Evolutionary conservation across 176 grass and related monocot species (phyloP).

Genomic region (Aegilops bicornis): DNA sequence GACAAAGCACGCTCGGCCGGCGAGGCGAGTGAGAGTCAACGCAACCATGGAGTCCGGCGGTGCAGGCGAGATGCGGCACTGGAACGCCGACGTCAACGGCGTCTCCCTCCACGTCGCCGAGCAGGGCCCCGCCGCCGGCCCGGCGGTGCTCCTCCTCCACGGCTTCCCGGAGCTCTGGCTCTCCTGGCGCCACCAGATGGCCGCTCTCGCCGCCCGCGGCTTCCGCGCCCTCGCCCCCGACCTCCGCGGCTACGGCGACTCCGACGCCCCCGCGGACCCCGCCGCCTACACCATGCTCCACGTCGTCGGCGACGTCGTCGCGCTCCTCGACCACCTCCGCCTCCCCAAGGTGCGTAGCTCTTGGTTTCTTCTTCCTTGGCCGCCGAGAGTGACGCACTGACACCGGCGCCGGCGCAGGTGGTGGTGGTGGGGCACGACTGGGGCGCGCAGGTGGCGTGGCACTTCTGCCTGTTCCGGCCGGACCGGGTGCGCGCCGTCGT

Average conservation of each 20-base stretch:
- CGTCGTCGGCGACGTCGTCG: slow-evolving; percentile 46
- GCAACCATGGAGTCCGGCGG: background rate
- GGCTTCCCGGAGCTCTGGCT: slow-evolving; percentile 71
- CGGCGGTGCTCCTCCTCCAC: slow-evolving; percentile 48
- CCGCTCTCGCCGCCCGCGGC: slow-evolving; percentile 34
- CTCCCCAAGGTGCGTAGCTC: slow-evolving; percentile 27
- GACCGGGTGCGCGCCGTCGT: slow-evolving; percentile 52
- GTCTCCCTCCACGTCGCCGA: slow-evolving; percentile 48
- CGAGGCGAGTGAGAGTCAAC: background rate
- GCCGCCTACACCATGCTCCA: slow-evolving; percentile 42
- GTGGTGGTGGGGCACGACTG: slow-evolving; percentile 63
- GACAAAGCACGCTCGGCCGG: no score
- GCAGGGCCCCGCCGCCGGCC: slow-evolving; percentile 20
- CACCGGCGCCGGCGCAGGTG: slow-evolving; percentile 28
- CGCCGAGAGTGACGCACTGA: background rate
- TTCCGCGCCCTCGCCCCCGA: slow-evolving; percentile 62
- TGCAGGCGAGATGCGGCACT: slow-evolving; percentile 47
- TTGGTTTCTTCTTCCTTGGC: background rate
- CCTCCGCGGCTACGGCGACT: slow-evolving; percentile 56
- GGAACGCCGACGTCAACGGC: slow-evolving; percentile 41
- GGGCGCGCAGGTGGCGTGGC: slow-evolving; percentile 59
- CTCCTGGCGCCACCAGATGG: slow-evolving; percentile 56
- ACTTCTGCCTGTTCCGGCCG: slow-evolving; percentile 60
- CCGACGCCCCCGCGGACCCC: slow-evolving; percentile 30
- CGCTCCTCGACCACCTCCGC: slow-evolving; percentile 43